These are phyloP conservation scores for Vigna hirtella DNA, from an alignment of 306 rosid species.

Conservation along the genomic window DNA sequence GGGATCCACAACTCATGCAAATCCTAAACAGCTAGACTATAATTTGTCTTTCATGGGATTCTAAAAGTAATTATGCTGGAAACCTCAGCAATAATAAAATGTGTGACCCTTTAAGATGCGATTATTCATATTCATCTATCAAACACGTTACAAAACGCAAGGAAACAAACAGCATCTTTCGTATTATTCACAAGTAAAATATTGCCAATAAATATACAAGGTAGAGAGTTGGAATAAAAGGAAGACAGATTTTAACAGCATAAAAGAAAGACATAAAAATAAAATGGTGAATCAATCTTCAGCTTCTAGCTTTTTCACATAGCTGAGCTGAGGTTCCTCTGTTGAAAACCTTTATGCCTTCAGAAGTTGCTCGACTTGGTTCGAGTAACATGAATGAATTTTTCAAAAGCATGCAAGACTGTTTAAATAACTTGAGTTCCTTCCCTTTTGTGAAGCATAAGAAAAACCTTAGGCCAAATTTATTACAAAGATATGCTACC, in stretches of 20 bases:
- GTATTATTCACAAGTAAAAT: slow-evolving; percentile 45
- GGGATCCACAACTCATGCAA: neutral
- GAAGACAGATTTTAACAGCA: slow-evolving; percentile 27
- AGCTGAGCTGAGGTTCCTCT: slow-evolving; percentile 36
- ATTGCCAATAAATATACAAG: slow-evolving; percentile 43
- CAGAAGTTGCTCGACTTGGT: slow-evolving; percentile 25
- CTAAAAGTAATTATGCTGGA: slow-evolving; percentile 1
- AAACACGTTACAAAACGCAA: slow-evolving; percentile 8
- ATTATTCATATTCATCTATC: slow-evolving; percentile 23
- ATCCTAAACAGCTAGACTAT: neutral
- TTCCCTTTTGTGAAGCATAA: slow-evolving; percentile 27
- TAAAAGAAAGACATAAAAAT: slow-evolving; percentile 14
- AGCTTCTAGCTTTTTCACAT: slow-evolving; percentile 41
- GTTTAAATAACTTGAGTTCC: slow-evolving; percentile 11
- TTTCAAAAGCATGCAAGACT: slow-evolving; percentile 21
- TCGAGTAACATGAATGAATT: slow-evolving; percentile 46
- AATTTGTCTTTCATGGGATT: slow-evolving; percentile 25
- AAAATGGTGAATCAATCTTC: slow-evolving; percentile 37
- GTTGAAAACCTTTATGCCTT: slow-evolving; percentile 24
- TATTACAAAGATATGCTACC: neutral
- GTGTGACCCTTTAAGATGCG: neutral
- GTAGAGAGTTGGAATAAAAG: slow-evolving; percentile 31
- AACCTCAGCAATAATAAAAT: neutral
- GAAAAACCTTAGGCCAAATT: slow-evolving; percentile 17
- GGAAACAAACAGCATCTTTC: slow-evolving; percentile 23